Base-by-base conservation (phyloP, 2,329 filamentous ascomycete genomes). In the Elsinoe australis region DNA sequence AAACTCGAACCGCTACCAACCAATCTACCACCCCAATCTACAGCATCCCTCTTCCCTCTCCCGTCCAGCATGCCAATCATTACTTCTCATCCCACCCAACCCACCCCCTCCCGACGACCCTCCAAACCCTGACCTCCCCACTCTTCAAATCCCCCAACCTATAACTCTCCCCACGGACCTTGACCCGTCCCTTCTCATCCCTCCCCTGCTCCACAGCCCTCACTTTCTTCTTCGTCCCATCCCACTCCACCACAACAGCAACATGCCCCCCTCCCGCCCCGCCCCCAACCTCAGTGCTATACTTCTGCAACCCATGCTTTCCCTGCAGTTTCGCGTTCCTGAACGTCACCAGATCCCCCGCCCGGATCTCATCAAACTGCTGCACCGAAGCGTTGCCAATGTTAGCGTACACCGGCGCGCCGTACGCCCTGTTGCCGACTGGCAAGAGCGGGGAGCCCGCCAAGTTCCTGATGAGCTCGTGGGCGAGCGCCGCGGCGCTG, bases 191-290 rank as follows among this genome's bases (percentile, higher is more conserved):
- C 64, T 81, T 89, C 71, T 96, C 90, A 19, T 48, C 45, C 10
- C 90, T 74, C 0, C 90, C 90, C 64, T 98, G 92, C 66, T 96
- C 92, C 86, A 87, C 96, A 1, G 83, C 89, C 21, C 89, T 73
- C 19, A 98, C 83, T 74, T 96, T 95, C 76, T 95, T 95, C 78
- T 95, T 95, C 32, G 87, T 94, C 2, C 92, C 92, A 64, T 98
- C 92, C 92, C 92, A 98, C 64, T 98, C 92, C 7, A 87, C 79
- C 3, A 98, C 90, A 2, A 98, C 71, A 2, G 79, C 92, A 0
- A 96, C 90, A 60, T 98, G 92, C 54, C 90, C 76, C 5, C 52
- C 29, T 1, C 59, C 61, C 10, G n/a, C n/a, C 47, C 47, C 63
- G 87, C 92, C 55, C 88, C 89, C 1, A n/a, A 95, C 86, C 57